Conservation (phyloP, 225 moss, liverwort and hornwort species). For the Anthoceros angustus region DNA sequence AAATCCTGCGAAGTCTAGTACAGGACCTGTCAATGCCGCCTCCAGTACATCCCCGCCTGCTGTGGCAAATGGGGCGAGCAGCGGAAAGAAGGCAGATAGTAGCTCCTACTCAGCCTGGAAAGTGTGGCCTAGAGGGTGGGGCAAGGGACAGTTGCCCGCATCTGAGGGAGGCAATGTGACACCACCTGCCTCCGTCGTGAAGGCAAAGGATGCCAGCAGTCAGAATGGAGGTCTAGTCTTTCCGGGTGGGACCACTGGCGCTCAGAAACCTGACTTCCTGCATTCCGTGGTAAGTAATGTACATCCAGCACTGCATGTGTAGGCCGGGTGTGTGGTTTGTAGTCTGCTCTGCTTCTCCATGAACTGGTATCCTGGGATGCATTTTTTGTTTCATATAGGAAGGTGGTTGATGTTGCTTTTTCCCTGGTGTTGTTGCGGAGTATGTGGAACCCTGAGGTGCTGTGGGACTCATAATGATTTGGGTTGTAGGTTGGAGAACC, state of each 20-base stretch:
- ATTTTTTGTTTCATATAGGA: not conserved
- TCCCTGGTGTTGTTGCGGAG: not conserved
- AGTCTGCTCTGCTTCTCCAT: not conserved
- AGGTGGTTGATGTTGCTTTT: not conserved
- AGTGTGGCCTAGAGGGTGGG: slow-evolving; percentile 68
- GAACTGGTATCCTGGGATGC: not conserved
- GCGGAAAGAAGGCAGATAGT: slow-evolving; percentile 25
- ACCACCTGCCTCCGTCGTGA: slow-evolving; percentile 10
- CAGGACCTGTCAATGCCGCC: slow-evolving; percentile 14
- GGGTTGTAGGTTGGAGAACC: slow-evolving; percentile 20
- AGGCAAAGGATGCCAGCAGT: slow-evolving; percentile 10
- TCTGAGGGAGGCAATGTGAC: slow-evolving; percentile 22
- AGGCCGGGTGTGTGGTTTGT: not conserved
- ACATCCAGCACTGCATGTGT: not conserved
- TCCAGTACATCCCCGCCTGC: slow-evolving; percentile 12
- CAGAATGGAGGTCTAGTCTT: slow-evolving; percentile 15
- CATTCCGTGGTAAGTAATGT: slow-evolving; percentile 18
- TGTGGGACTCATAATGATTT: not conserved
- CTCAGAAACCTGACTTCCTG: slow-evolving; percentile 20
- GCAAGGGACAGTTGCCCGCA: slow-evolving; percentile 27
- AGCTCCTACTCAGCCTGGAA: slow-evolving; percentile 53
- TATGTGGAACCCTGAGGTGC: not conserved
- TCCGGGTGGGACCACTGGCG: slow-evolving; percentile 16
- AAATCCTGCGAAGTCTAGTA: slow-evolving; percentile 27
- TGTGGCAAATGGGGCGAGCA: slow-evolving; percentile 17